phyloP scores from a whole-genome alignment of 306 rosid genomes.

The Trifolium fragiferum region DNA sequence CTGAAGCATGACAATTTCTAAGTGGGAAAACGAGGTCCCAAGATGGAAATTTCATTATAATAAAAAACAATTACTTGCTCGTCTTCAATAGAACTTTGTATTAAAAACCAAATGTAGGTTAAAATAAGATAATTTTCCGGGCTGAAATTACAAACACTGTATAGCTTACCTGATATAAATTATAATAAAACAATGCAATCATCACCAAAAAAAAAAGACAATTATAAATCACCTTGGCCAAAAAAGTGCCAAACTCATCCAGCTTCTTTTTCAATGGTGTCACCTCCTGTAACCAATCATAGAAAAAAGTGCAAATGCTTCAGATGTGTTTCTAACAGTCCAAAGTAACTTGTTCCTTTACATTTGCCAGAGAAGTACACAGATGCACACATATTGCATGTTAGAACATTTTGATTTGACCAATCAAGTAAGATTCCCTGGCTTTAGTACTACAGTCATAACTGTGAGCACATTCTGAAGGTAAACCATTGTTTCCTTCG shows the following conservation, averaged over 20 bases:
- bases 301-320: conserved; percentile 33
- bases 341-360: conserved; percentile 34
- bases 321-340: conserved; percentile 22
- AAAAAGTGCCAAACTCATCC: conserved; percentile 92
- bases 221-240: conserved; percentile 79
- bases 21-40: conserved; percentile 20
- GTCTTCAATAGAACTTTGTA: conserved; percentile 27
- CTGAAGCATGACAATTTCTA: conserved; percentile 34
- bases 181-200: conserved; percentile 31
- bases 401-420: conserved; percentile 22
- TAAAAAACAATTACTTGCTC: conserved; percentile 25
- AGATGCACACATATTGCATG: conserved; percentile 32
- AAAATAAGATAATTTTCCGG: conserved; percentile 36
- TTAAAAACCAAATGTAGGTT: conserved; percentile 29
- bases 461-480: conserved; percentile 19
- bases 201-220: conserved; percentile 21
- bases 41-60: conserved; percentile 13
- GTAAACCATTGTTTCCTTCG: conserved; percentile 11
- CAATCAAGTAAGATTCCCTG: conserved; percentile 37
- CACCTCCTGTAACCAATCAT: conserved; percentile 73
- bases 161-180: conserved; percentile 28
- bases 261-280: conserved; percentile 97
- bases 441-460: conserved; percentile 19
- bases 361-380: conserved; percentile 24
- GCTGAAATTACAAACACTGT: conserved; percentile 30